phyloP scores from a whole-genome alignment of 2,329 filamentous ascomycete species.

The Exophiala bonariae region DNA sequence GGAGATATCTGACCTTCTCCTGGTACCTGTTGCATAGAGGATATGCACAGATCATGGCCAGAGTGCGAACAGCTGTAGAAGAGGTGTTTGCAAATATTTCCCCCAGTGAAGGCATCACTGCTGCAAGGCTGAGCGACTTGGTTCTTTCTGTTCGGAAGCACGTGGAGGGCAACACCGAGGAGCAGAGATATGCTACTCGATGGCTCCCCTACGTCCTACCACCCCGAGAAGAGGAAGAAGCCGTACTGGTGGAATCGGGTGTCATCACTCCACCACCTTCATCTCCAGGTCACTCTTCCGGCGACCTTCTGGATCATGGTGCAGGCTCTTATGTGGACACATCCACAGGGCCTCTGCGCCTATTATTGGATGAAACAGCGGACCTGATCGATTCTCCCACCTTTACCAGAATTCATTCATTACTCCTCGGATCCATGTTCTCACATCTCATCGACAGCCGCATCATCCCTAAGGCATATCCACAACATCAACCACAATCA shows the following conservation, averaged over 20 bases:
- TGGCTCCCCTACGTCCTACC: conserved; percentile 89
- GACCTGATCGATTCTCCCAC: conserved; percentile 93
- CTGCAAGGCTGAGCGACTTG: conserved; percentile 76
- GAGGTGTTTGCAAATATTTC: conserved; percentile 88
- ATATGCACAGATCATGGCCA: conserved; percentile 78
- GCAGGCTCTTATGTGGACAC: conserved; percentile 19
- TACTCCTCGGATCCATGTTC: conserved; percentile 85
- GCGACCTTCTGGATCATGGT: not conserved
- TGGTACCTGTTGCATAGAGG: conserved; percentile 97
- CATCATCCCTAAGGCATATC: conserved; percentile 76
- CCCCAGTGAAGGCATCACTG: conserved; percentile 81
- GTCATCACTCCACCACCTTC: conserved; percentile 54
- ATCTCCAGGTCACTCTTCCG: conserved; percentile 29
- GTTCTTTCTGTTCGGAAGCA: conserved; percentile 80
- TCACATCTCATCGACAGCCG: conserved; percentile 80
- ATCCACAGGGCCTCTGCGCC: conserved; percentile 60
- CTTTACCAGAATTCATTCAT: conserved; percentile 81
- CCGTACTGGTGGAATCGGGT: conserved; percentile 79
- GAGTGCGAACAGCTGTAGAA: conserved; percentile 81
- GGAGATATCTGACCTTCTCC: conserved; percentile 91
- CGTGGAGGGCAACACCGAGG: conserved; percentile 73
- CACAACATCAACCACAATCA: conserved; percentile 46
- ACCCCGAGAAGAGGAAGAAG: conserved; percentile 68
- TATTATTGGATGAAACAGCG: conserved; percentile 90
- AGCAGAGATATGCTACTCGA: conserved; percentile 61